Evolutionary conservation across 2,329 filamentous ascomycete genomes (phyloP).

Genomic region (Ophiostoma pallidulum): DNA sequence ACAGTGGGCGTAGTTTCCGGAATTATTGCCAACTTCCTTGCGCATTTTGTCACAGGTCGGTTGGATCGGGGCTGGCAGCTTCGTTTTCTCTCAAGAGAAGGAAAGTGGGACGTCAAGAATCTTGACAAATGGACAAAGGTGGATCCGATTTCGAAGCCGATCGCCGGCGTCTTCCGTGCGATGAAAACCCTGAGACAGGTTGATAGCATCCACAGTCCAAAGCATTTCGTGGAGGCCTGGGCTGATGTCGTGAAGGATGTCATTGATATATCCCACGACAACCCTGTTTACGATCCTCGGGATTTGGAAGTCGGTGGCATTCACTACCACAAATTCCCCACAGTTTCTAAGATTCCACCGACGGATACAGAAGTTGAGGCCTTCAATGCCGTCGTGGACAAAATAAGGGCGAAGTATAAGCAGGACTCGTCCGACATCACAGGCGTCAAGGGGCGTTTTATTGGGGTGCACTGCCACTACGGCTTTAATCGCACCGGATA

Average conservation of each 20-base stretch:
- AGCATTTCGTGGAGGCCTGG: constrained; percentile 60
- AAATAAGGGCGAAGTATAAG: constrained; percentile 47
- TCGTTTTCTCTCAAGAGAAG: constrained; percentile 75
- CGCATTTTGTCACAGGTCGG: constrained; percentile 62
- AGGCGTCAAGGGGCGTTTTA: constrained; percentile 28
- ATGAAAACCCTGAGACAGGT: constrained; percentile 91
- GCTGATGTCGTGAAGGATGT: constrained; percentile 60
- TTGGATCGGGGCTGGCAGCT: constrained; percentile 85
- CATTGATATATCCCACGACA: constrained; percentile 85
- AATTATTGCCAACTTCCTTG: constrained; percentile 73
- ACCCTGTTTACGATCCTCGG: constrained; percentile 76
- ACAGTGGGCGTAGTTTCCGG: constrained; percentile 70
- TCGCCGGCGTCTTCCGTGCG: constrained; percentile 71
- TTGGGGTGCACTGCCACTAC: constrained; percentile 91
- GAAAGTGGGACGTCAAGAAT: constrained; percentile 98
- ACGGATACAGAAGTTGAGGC: constrained; percentile 41
- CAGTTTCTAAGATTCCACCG: constrained; percentile 84
- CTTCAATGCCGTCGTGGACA: constrained; percentile 50
- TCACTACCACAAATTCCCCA: constrained; percentile 78
- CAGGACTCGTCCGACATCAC: constrained; percentile 21
- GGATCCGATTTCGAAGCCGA: constrained; percentile 64
- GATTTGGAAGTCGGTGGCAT: constrained; percentile 58
- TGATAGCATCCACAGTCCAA: constrained; percentile 72
- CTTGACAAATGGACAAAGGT: constrained; percentile 83
- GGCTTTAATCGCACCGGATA: constrained; percentile 93